These are phyloP conservation scores for California macrophylla DNA, from an alignment of 441 rosid genomes.

Conservation along the genomic window DNA sequence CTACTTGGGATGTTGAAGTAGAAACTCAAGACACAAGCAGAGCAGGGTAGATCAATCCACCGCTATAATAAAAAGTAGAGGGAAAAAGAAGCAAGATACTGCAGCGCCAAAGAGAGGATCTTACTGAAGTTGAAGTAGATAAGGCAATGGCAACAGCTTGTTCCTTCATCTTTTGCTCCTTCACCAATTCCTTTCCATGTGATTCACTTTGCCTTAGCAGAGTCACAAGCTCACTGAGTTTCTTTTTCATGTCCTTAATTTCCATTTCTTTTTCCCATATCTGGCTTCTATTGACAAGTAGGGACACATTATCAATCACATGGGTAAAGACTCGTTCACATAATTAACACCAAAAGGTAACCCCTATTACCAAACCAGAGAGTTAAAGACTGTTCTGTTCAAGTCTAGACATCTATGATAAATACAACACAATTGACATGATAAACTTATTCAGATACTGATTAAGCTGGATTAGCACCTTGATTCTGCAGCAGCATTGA, in stretches of 20 bases:
- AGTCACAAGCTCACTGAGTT: conserved; percentile 41
- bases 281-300: conserved; percentile 36
- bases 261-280: conserved; percentile 46
- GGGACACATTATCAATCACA: neutral
- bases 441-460: conserved; percentile 11
- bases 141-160: conserved; percentile 47
- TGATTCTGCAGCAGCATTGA: conserved; percentile 43
- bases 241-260: conserved; percentile 48
- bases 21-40: conserved; percentile 3
- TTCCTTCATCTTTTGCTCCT: conserved; percentile 47
- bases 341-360: neutral
- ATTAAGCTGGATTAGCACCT: conserved; percentile 31
- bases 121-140: conserved; percentile 41
- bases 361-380: neutral
- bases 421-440: neutral
- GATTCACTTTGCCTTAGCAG: conserved; percentile 45
- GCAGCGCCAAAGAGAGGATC: conserved; percentile 11
- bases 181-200: conserved; percentile 42
- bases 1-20: neutral
- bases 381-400: neutral
- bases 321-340: neutral
- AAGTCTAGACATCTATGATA: neutral
- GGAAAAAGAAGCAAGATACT: neutral
- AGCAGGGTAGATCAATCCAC: neutral
- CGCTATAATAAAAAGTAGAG: neutral